These are phyloP conservation scores for Mortierella polycephala DNA, from an alignment of 371 early-diverging fungal species.

Conservation along the genomic window DNA sequence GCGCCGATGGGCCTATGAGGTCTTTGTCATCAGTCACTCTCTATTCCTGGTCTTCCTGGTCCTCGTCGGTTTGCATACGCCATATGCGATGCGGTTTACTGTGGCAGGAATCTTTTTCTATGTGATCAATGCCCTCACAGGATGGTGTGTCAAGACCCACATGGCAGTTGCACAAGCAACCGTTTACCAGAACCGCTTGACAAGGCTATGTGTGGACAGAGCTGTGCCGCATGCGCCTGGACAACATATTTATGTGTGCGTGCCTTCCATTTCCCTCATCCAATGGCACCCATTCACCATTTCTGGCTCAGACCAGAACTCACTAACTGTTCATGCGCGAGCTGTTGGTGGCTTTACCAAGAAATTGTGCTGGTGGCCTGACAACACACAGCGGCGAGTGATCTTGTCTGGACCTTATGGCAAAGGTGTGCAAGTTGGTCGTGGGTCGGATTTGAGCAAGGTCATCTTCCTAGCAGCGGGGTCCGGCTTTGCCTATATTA, in stretches of 20 bases:
- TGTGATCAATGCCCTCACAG: constrained; percentile 59
- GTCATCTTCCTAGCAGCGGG: constrained; percentile 63
- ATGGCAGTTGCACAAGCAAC: constrained; percentile 61
- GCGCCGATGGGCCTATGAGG: constrained; percentile 61
- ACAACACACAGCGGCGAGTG: constrained; percentile 56
- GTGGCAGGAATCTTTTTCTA: constrained; percentile 63
- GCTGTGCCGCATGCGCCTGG: constrained; percentile 60
- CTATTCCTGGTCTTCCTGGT: constrained; percentile 61
- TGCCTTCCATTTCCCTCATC: constrained; percentile 64
- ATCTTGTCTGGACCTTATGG: constrained; percentile 68
- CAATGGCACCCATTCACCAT: constrained; percentile 77
- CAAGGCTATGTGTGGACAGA: constrained; percentile 59
- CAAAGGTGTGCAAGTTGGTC: constrained; percentile 39
- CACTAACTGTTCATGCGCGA: constrained; percentile 57
- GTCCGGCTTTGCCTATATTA: constrained; percentile 65
- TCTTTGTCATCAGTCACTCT: constrained; percentile 60
- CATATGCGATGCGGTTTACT: constrained; percentile 71
- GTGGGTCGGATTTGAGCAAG: constrained; percentile 31
- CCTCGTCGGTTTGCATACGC: constrained; percentile 64
- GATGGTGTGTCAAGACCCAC: constrained; percentile 67
- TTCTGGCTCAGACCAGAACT: constrained; percentile 50
- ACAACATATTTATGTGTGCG: constrained; percentile 65
- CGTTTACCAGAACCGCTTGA: constrained; percentile 57
- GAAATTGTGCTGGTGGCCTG: constrained; percentile 53
- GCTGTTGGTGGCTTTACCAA: constrained; percentile 68